Evolutionary conservation across 306 rosid genomes (phyloP), one percentile per base, ranked within the genome.

Genomic region (Inga laurina): DNA sequence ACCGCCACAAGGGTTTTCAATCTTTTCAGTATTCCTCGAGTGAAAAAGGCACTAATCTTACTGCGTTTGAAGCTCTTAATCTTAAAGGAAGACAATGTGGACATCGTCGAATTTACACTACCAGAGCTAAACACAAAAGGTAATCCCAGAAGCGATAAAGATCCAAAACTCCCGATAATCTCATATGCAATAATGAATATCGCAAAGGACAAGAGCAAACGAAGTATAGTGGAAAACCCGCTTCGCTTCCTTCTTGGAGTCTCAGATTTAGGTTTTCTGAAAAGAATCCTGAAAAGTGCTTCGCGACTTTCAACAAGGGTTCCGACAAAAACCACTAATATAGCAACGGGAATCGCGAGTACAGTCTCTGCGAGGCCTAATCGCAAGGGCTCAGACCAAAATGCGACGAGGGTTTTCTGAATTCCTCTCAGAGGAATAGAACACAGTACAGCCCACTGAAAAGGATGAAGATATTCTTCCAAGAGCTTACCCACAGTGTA

Each of bases 371-470:
- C 92, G 57, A 96, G 94, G 15, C 99, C 99, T 9, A 91, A 35
- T 0, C 39, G 48, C 37, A 96, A 81, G 56, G 99, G 98, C 30
- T 92, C 94, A 9, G 91, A 62, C 99, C 99, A 96, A 56, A 96
- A 96, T 8, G 82, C 76, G 11, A 89, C 94, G 4, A 96, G 88
- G 87, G 97, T 79, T 72, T 89, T 88, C 30, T 96, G 98, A 82
- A 96, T 88, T 2, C 94, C 92, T 22, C 99, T 84, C 7, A 96
- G 89, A 24, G 99, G 99, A 22, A 96, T 92, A 9, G 99, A 96
- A 76, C 98, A 96, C 0, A 96, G 83, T 61, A 94, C 93, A 2
- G 97, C 99, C 99, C 99, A 96, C 24, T 86, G 98, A n/a, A 96
- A 86, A 13, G 99, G 98, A 48, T 97, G 82, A 32, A 96, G 87